Evolutionary conservation across 1,284 basidiomycete species (phyloP), one percentile per base, ranked within the genome.

Genomic region (Cryptococcus sp.): DNA sequence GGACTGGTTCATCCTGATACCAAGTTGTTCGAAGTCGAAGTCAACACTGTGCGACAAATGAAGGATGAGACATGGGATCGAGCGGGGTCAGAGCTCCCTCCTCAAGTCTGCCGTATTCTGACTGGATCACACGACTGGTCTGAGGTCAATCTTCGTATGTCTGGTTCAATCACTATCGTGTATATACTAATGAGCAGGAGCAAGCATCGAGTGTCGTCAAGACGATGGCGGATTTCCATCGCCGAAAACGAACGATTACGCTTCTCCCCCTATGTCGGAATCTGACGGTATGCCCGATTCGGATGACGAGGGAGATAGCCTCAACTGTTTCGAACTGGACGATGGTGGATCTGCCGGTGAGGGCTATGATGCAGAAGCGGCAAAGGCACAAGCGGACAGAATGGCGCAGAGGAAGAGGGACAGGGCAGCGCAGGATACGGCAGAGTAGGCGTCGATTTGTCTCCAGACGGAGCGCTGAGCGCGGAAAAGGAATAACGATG

Each of bases 11-110:
- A 64, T 44, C 48, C 54, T 7, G 40, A 49, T n/a, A 60, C 51
- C 31, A 46, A 45, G 13, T 34, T 66, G 24, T 67, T 67, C 43
- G 66, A 67, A 49, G 57, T 67, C 39, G 66, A 67, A 46, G 62
- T 67, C 25, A 67, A 67, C 40, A 63, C 57, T 9, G 34, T 59
- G 14, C 21, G 24, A 25, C 63, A 67, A 45, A 64, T 66, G 62
- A 47, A 25, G 41, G 49, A 51, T 23, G 63, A 66, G 41, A 52
- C 56, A 24, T 67, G 66, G 66, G 50, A 56, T n/a, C 45, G 40
- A n/a, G 46, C 32, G 34, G 66, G 66, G 0, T 48, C 48, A 49
- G 63, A 64, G 36, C 36, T 67, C 7, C 66, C 66, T 16, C 55
- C 66, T 2, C 62, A 66, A 32, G 53, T 62, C 1, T 66, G 66